A percentile compares a stretch with the other conserved stretches of the same genome.
Conservation (phyloP, 2,329 filamentous ascomycete genomes). For the Magnaporthales sp. region DNA sequence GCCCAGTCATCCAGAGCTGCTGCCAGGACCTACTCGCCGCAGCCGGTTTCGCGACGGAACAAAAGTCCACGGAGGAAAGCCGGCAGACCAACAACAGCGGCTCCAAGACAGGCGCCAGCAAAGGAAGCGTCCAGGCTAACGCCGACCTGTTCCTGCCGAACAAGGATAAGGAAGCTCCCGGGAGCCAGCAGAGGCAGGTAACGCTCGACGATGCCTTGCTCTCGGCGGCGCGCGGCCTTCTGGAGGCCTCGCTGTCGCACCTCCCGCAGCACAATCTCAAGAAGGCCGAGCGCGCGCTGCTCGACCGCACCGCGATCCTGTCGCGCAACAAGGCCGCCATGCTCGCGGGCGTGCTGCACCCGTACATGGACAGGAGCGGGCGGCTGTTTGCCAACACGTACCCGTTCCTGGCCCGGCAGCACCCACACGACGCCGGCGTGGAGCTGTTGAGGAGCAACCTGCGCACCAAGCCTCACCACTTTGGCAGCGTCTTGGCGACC, state of each 20-base stretch:
- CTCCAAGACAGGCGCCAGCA: conserved; percentile 10
- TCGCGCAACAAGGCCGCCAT: conserved; percentile 61
- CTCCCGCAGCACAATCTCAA: conserved; percentile 60
- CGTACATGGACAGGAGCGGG: conserved; percentile 55
- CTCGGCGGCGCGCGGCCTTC: conserved; percentile 49
- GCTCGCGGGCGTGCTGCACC: conserved; percentile 74
- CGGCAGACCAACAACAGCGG: not conserved
- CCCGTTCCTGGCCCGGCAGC: conserved; percentile 65
- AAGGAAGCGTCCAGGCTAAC: conserved; percentile 36
- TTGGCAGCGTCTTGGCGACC: conserved; percentile 17
- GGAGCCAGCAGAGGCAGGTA: conserved; percentile 19
- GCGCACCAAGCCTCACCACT: conserved; percentile 24
- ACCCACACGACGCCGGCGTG: conserved; percentile 52
- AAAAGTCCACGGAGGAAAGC: conserved; percentile 16
- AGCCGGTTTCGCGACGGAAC: conserved; percentile 27
- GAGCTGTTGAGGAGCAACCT: conserved; percentile 63
- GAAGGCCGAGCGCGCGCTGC: conserved; percentile 61
- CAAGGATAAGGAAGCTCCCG: conserved; percentile 16
- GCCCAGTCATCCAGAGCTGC: conserved; percentile 54
- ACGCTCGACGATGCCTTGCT: conserved; percentile 32
- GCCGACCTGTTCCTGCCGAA: conserved; percentile 62
- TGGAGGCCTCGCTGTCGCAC: conserved; percentile 52
- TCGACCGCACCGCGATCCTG: conserved; percentile 77
- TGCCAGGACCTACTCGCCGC: conserved; percentile 64
- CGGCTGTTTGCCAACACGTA: conserved; percentile 65